Evolutionary conservation across 805 yeast species (phyloP).

Genomic region (Debaryomyces castellii): DNA sequence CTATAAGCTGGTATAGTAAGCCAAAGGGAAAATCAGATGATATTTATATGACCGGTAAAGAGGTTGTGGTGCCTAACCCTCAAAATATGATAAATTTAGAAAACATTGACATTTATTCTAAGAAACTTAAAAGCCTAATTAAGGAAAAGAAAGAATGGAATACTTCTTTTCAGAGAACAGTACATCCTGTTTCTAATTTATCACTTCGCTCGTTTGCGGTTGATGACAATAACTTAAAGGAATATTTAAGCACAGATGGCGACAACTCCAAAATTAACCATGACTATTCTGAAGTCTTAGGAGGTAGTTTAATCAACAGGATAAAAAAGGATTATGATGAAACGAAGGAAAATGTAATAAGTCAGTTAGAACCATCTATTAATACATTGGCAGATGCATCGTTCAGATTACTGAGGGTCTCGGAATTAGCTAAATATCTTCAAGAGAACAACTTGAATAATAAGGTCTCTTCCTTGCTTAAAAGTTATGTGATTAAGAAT

Average conservation of each 20-base stretch:
- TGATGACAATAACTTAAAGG: slow-evolving; percentile 16
- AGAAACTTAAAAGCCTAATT: slow-evolving; percentile 43
- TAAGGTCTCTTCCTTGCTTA: slow-evolving; percentile 18
- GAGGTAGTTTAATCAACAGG: slow-evolving; percentile 12
- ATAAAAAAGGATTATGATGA: slow-evolving; percentile 10
- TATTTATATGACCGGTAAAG: slow-evolving; percentile 19
- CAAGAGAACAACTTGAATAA: slow-evolving; percentile 16
- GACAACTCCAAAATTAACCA: neutral
- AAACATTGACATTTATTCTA: slow-evolving; percentile 46
- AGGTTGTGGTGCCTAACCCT: slow-evolving; percentile 54
- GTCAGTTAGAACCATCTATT: slow-evolving; percentile 24
- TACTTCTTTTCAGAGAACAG: slow-evolving; percentile 19
- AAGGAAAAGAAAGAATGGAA: slow-evolving; percentile 52
- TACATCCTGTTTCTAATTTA: slow-evolving; percentile 15
- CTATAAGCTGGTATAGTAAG: slow-evolving; percentile 68
- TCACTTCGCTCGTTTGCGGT: slow-evolving; percentile 8
- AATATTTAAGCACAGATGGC: slow-evolving; percentile 15
- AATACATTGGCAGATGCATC: slow-evolving; percentile 38
- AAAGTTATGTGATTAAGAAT: slow-evolving; percentile 19
- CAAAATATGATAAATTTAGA: slow-evolving; percentile 52
- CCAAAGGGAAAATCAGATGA: slow-evolving; percentile 20
- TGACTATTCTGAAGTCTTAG: slow-evolving; percentile 10
- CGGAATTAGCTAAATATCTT: slow-evolving; percentile 19
- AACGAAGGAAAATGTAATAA: slow-evolving; percentile 13
- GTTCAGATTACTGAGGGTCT: slow-evolving; percentile 25